Base-by-base conservation (phyloP, 805 yeast species). In the Lipomyces lipofer region DNA sequence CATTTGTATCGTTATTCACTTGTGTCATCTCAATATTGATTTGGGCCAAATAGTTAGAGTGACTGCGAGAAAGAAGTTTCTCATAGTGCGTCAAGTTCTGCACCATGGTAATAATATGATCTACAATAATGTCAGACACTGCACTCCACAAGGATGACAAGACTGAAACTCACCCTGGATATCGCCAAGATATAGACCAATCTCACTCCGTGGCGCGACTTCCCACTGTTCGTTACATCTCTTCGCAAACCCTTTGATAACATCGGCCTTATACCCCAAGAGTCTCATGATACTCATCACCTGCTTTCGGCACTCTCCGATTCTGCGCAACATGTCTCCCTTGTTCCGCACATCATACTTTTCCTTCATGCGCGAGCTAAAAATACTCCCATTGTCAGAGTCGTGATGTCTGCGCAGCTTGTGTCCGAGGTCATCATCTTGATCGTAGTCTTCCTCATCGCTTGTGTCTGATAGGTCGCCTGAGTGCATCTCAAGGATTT, bases 1-100 rank as follows among this genome's bases (percentile, higher is more conserved):
- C 98, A 69, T 94, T 94, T 82, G 95, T 92, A 64, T 92, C 97
- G 66, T 94, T 94, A 72, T 91, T 94, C 12, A 91, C 97, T 68
- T 85, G 85, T 8, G 97, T 94, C 98, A 92, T 94, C 69, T 94
- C 98, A 59, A 94, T 92, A 68, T 94, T 94, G 67, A 94, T 87
- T 68, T 92, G 98, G 1, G 99, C 99, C 65, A 92, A 76, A 69
- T 94, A 94, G 70, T 94, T 94, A 8, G 96, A 87, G 71, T 94
- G 99, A n/a, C 94, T 86, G 54, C 99, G 78, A 1, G 97, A 95
- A 51, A 94, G 77, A 43, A 94, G 75, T 72, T 94, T 94, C 67
- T 94, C 99, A 71, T 88, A 92, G 70, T 94, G 99, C 67, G 90
- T 91, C 59, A 94, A 76, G 3, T 95, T 83, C 66, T 94, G 97